A percentile compares a stretch with the other conserved stretches of the same genome.
These are phyloP conservation scores for Calycina marina DNA, from an alignment of 2,329 filamentous ascomycete genomes.

Conservation along the genomic window DNA sequence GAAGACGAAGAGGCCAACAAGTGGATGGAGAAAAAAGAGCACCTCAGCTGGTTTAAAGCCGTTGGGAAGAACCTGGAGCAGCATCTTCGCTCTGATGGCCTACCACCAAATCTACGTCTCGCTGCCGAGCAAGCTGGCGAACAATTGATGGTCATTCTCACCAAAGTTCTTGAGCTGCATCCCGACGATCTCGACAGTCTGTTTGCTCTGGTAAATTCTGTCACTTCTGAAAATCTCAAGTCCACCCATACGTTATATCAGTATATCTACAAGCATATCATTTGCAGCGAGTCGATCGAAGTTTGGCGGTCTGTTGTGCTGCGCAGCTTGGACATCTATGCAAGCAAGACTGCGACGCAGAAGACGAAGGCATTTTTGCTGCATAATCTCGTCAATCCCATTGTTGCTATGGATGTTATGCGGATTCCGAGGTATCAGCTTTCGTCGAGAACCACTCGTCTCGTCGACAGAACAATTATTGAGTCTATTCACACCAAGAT, in stretches of 20 bases:
- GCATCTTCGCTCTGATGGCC: constrained; percentile 53
- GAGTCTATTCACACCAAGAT: constrained; percentile 84
- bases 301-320: constrained; percentile 74
- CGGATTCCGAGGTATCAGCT: constrained; percentile 52
- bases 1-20: constrained; percentile 38
- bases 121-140: constrained; percentile 81
- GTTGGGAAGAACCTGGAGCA: constrained; percentile 68
- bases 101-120: constrained; percentile 61
- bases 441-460: constrained; percentile 43
- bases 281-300: constrained; percentile 70
- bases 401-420: constrained; percentile 92
- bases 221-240: constrained; percentile 74
- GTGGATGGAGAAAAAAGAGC: constrained; percentile 59
- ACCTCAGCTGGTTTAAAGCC: constrained; percentile 42
- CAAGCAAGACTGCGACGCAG: constrained; percentile 62
- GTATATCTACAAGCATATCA: constrained; percentile 75
- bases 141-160: constrained; percentile 74
- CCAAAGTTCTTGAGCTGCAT: constrained; percentile 61
- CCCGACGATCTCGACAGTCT: constrained; percentile 69
- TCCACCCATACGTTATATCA: constrained; percentile 59
- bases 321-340: constrained; percentile 78
- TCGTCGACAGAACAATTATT: constrained; percentile 78
- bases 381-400: constrained; percentile 86
- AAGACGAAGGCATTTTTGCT: constrained; percentile 88
- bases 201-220: constrained; percentile 68